phyloP scores from a whole-genome alignment of 495 filamentous ascomycete genomes.

The Penicillium coprophilum region DNA sequence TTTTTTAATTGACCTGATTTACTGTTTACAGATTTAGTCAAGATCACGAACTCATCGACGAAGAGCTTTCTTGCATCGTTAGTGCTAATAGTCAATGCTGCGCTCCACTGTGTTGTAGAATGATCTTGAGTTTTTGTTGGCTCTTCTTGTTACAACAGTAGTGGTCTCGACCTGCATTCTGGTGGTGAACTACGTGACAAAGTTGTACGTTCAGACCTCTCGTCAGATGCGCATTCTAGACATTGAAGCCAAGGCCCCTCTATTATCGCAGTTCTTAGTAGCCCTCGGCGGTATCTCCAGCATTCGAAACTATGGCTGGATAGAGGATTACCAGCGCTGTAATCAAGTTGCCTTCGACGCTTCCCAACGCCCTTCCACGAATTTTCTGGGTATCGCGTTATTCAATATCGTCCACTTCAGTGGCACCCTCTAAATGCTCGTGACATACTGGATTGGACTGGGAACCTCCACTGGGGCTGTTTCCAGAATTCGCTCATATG shows the following conservation, averaged over 20 bases:
- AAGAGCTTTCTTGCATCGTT: conserved; percentile 36
- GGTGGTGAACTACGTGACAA: conserved; percentile 23
- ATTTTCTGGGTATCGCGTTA: conserved; percentile 31
- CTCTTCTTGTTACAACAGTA: conserved; percentile 21
- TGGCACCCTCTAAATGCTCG: conserved; percentile 21
- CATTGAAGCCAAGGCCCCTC: conserved; percentile 56
- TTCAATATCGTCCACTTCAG: conserved; percentile 37
- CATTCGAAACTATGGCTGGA: conserved; percentile 70
- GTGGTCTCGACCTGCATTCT: conserved; percentile 22
- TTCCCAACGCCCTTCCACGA: conserved; percentile 44
- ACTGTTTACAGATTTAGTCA: conserved; percentile 24
- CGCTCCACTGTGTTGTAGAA: conserved; percentile 18
- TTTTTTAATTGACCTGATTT: not conserved
- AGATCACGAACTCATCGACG: conserved; percentile 51
- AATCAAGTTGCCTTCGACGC: conserved; percentile 61
- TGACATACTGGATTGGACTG: conserved; percentile 28
- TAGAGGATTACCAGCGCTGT: conserved; percentile 53
- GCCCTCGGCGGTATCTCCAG: conserved; percentile 64
- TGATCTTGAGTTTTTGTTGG: conserved; percentile 23
- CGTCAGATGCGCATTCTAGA: conserved; percentile 59
- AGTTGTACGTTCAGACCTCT: conserved; percentile 35
- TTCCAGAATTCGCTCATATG: conserved; percentile 26
- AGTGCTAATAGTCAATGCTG: conserved; percentile 16
- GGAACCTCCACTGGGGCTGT: conserved; percentile 37
- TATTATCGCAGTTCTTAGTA: conserved; percentile 72